Evolutionary conservation across 108 stramenopile genomes (phyloP).

Genomic region (Cyclotella cryptica): DNA sequence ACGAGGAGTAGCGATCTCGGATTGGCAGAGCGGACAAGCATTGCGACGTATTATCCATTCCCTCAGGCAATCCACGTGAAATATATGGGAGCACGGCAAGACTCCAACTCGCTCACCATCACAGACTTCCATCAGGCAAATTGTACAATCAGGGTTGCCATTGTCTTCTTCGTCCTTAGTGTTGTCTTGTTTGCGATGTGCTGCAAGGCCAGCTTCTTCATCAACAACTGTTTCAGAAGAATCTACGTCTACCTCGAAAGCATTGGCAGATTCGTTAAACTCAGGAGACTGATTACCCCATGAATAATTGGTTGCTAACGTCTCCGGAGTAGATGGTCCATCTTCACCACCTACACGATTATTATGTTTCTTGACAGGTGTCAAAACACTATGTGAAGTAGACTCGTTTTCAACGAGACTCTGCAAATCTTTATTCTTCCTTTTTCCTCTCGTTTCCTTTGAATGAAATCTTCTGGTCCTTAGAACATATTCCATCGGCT

Average conservation of each 20-base stretch:
- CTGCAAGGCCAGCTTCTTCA: not conserved
- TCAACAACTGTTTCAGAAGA: not conserved
- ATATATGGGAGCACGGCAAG: constrained; percentile 64
- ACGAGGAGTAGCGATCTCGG: constrained; percentile 60
- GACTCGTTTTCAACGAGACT: constrained; percentile 6
- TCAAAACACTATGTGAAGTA: not conserved
- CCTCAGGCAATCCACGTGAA: constrained; percentile 73
- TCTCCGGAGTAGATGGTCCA: constrained; percentile 41
- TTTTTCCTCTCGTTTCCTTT: constrained; percentile 14
- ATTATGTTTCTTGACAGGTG: constrained; percentile 13
- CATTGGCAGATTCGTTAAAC: not conserved
- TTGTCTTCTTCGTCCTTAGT: constrained; percentile 1
- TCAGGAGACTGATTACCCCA: not conserved
- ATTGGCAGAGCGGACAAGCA: constrained; percentile 79
- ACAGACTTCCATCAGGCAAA: constrained; percentile 63
- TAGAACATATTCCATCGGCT: constrained; percentile 44
- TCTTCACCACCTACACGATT: constrained; percentile 1
- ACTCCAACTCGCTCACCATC: constrained; percentile 73
- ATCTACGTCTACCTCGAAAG: not conserved
- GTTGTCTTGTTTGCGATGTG: not conserved
- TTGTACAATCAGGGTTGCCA: constrained; percentile 62
- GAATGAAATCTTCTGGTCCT: constrained; percentile 52
- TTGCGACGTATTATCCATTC: constrained; percentile 72
- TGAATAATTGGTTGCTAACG: constrained; percentile 23
- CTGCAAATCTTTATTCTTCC: not conserved